These are phyloP conservation scores for Phytopythium kandeliae DNA, from an alignment of 352 stramenopile species.

Conservation along the genomic window DNA sequence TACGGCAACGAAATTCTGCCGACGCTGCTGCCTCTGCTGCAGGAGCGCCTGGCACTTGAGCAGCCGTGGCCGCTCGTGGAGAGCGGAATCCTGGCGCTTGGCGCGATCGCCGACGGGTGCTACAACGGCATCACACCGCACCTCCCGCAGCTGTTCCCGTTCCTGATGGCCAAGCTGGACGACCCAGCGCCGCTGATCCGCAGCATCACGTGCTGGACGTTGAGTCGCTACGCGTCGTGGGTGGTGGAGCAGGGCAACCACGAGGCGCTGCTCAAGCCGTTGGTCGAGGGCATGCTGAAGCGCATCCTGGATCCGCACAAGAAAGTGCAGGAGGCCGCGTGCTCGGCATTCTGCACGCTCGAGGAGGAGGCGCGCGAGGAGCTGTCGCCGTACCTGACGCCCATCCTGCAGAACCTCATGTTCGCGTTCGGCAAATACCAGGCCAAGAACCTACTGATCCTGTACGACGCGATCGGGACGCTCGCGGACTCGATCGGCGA, in stretches of 20 bases:
- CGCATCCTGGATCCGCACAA: conserved; percentile 90
- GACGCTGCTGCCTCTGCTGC: conserved; percentile 87
- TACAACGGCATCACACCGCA: conserved; percentile 91
- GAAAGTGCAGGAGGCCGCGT: conserved; percentile 94
- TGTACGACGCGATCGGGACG: conserved; percentile 95
- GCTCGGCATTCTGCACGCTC: conserved; percentile 93
- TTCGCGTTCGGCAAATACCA: conserved; percentile 93
- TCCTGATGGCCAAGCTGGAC: conserved; percentile 91
- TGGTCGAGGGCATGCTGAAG: conserved; percentile 86
- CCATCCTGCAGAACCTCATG: conserved; percentile 91
- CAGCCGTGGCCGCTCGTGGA: conserved; percentile 94
- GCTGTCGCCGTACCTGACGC: conserved; percentile 90
- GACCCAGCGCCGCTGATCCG: conserved; percentile 87
- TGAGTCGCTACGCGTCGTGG: conserved; percentile 91
- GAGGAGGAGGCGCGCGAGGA: conserved; percentile 92
- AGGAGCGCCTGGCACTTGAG: conserved; percentile 86
- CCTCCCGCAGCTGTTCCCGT: conserved; percentile 92
- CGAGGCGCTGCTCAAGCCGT: conserved; percentile 59
- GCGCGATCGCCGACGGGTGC: conserved; percentile 92
- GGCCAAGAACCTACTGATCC: conserved; percentile 92
- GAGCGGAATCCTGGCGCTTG: conserved; percentile 94
- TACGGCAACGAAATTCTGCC: conserved; percentile 94
- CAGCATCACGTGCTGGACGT: conserved; percentile 94
- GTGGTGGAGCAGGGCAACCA: conserved; percentile 89
- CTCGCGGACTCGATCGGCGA: conserved; percentile 92